Evolutionary conservation across 179 eudicot genomes (phyloP), one percentile per base, ranked within the genome.

Genomic region (Amaranthus tricolor): DNA sequence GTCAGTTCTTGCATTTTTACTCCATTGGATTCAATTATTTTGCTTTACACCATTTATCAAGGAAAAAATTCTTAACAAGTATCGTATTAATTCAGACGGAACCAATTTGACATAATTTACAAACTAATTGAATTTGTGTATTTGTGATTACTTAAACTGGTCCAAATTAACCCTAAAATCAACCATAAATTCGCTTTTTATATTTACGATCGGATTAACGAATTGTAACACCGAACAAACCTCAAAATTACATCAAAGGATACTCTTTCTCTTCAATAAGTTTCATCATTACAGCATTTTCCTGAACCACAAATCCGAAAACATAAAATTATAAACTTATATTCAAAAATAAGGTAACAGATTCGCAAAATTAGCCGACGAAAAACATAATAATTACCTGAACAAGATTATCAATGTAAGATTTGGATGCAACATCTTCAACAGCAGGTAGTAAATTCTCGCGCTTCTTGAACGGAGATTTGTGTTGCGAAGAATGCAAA

Each of bases 191-290:
- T 31, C 3, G 40, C 40, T 2, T 31, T 31, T 31, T 31, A 31
- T 3, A 31, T 31, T 31, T 31, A 2, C 40, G 40, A 31, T 31
- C 3, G 40, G 2, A 31, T 31, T 31, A 31, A 31, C 4, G 40
- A 31, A 31, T 31, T 31, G 40, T 2, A 58, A 13, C 48, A 16
- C n/a, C n/a, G 21, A 51, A 31, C 49, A 68, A 20, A 5, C 15
- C 6, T 11, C 11, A 16, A 54, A 54, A 64, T 31, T 1, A 7
- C 7, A 48, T 19, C 17, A 5, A 43, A 76, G 68, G 74, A 66
- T 91, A 91, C 96, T 89, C 84, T 79, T 87, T 91, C 59, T 89
- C 91, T 72, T 80, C 83, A 71, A 91, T 68, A 40, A 87, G 88
- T 77, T 87, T 85, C 78, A 67, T 45, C 84, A 91, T 75, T 68